Base-by-base conservation (phyloP, 2,329 filamentous ascomycete species). In the Clonostachys rosea region DNA sequence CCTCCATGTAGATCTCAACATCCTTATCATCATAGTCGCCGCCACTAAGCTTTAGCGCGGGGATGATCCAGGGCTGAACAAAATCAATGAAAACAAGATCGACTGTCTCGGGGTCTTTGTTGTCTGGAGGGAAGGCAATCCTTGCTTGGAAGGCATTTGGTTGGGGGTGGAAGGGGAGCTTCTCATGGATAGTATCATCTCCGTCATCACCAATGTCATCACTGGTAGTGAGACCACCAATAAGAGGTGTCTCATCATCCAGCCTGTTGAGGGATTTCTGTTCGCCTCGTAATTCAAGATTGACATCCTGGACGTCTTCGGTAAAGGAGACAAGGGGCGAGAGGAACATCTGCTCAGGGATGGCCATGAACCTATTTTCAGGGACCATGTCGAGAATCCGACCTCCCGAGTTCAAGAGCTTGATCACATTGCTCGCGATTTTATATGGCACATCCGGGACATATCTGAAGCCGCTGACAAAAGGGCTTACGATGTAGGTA, bases 41-140 rank as follows among this genome's bases (percentile, higher is more conserved):
- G 0, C 80, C 80, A 24, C 68, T 69, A 51, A 80, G 75, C 54
- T 84, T 82, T 51, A 96, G 70, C 4, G 90, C 91, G 11, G 86
- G 69, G 16, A 95, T 66, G 37, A 97, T 71, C 79, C 87, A 95
- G 10, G 84, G 84, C 66, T 94, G 79, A 35, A 97, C 84, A 63
- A 96, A 99, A 62, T 95, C 91, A 49, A 95, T 81, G 61, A 95
- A 99, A 13, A 96, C 83, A 8, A 99, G 64, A 63, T 97, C 92
- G 1, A 99, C 90, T 1, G 68, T 84, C 45, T 87, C 80, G 0
- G 89, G 88, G 14, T 79, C 71, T 12, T 16, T 34, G 6, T 62
- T 74, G 6, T 64, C 68, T 10, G 66, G 56, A 2, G 84, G 76
- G 56, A 95, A 87, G 2, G 66, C 73, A 54, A 87, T 77, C 49